Base-by-base conservation (phyloP, 768 basidiomycete genomes). In the Boletus insuetus region DNA sequence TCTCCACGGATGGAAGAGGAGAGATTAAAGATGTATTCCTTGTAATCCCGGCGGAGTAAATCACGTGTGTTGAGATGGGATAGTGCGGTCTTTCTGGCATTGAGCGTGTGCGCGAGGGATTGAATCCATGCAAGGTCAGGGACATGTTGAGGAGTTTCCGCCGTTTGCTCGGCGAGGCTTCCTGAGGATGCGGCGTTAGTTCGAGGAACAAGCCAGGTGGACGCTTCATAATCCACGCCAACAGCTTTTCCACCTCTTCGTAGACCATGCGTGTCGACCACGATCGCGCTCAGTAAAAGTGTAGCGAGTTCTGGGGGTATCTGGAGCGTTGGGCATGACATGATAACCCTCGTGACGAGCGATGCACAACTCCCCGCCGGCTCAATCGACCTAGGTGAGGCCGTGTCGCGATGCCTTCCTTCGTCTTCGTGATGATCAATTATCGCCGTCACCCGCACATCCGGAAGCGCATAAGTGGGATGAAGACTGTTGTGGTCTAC, bases 351-450 rank as follows among this genome's bases (percentile, higher is more conserved):
- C 62, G 90, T 62, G 73, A 98, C 68, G 13, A 88, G 75, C 0
- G 84, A 83, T 2, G 92, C 71, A 66, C 92, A 93, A 58, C 90
- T 93, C 3, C 96, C 97, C 0, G 80, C 81, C 0, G 86, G 83
- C 2, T 72, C 68, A 49, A 98, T 78, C 53, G 83, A 71, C 20
- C 95, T 82, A 3, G 89, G 87, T n/a, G 79, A 70, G 0, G 84
- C 84, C 2, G 75, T 81, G 50, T 81, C 78, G 6, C 68, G 70
- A 69, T 97, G 81, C 2, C 78, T 69, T 0, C 79, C 77, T 64
- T 98, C 95, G 69, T 99, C 96, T 16, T 78, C 84, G 65, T 98
- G 94, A 66, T 99, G 96, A 69, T 99, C 97, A 26, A 98, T 74
- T 50, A 98, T 77, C 3, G 88, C 86, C 0, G 82, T 76, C 11